Evolutionary conservation across 768 basidiomycete species (phyloP), one percentile per base, ranked within the genome.

Genomic region (Mycena sanguinolenta): DNA sequence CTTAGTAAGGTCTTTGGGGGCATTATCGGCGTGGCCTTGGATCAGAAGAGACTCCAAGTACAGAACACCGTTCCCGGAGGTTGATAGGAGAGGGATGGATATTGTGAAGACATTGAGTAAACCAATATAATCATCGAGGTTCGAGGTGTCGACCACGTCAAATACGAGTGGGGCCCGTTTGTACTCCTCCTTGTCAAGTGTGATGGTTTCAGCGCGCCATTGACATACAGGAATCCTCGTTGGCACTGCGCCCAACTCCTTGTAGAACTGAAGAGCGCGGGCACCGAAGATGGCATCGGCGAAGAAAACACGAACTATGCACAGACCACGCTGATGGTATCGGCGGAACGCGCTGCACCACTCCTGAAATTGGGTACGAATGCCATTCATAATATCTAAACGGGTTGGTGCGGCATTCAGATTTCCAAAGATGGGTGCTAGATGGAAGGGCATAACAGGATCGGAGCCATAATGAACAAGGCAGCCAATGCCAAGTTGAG

Each of bases 141-240:
- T 87, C 28, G 87, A 88, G 3, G 87, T 85, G 42, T 89, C 86
- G 39, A 89, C 83, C 60, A 85, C 79, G 69, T 85, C 78, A 73
- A 88, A 89, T 2, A 61, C 52, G 19, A 75, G 38, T 3, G 86
- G 86, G 9, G 84, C 65, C 36, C 44, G 3, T 23, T 44, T 25
- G 46, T 71, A 70, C 28, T 70, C 69, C 23, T 34, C 46, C 21
- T 46, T 39, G 54, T 72, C 50, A 28, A 72, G 50, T 80, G n/a
- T 67, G 30, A 38, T 53, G 21, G 28, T 46, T 13, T 67, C 27
- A 14, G 65, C 54, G 17, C 32, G 81, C 85, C 84, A 87, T 10
- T 76, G 76, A 2, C 75, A 72, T 44, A 77, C 69, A 62, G 82
- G 83, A 14, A 82, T 67, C 7, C 79, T 77, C 1, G 80, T 77